These are phyloP conservation scores for Boeremia lycopersici DNA, from an alignment of 2,329 filamentous ascomycete genomes.

Conservation along the genomic window DNA sequence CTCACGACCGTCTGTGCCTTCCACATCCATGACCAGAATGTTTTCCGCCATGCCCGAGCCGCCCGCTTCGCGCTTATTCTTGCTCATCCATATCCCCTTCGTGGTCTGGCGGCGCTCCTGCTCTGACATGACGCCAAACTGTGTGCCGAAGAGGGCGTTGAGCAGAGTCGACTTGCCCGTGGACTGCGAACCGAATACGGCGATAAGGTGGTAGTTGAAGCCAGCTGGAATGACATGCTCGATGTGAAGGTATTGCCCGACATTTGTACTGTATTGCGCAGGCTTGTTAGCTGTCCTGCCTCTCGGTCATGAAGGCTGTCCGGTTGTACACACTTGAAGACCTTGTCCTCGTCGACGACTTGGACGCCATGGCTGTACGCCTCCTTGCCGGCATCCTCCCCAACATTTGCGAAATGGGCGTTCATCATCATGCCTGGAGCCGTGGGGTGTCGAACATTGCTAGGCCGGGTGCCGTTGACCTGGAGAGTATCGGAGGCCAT, in stretches of 20 bases:
- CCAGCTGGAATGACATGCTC: constrained; percentile 84
- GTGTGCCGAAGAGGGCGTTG: constrained; percentile 92
- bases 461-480: constrained; percentile 45
- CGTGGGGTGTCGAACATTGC: constrained; percentile 48
- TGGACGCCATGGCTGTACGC: constrained; percentile 93
- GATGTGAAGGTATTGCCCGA: constrained; percentile 80
- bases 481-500: constrained; percentile 41
- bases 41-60: constrained; percentile 84
- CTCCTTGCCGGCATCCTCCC: constrained; percentile 66
- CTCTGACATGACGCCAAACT: constrained; percentile 98
- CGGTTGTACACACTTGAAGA: constrained; percentile 78
- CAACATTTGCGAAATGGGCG: constrained; percentile 76
- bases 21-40: constrained; percentile 98
- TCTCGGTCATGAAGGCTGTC: background rate
- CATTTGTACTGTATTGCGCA: constrained; percentile 63
- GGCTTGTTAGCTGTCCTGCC: constrained; percentile 26
- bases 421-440: constrained; percentile 66
- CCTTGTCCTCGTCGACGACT: constrained; percentile 94
- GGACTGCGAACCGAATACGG: constrained; percentile 97
- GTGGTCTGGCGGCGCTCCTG: constrained; percentile 92
- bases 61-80: constrained; percentile 74
- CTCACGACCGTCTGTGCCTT: constrained; percentile 95
- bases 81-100: constrained; percentile 99
- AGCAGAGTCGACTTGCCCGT: constrained; percentile 97
- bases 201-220: constrained; percentile 99